Percentiles rank a stretch among this genome's conserved stretches.
These are phyloP conservation scores for Saururus chinensis DNA, from an alignment of 164 flowering plant genomes.

Conservation along the genomic window DNA sequence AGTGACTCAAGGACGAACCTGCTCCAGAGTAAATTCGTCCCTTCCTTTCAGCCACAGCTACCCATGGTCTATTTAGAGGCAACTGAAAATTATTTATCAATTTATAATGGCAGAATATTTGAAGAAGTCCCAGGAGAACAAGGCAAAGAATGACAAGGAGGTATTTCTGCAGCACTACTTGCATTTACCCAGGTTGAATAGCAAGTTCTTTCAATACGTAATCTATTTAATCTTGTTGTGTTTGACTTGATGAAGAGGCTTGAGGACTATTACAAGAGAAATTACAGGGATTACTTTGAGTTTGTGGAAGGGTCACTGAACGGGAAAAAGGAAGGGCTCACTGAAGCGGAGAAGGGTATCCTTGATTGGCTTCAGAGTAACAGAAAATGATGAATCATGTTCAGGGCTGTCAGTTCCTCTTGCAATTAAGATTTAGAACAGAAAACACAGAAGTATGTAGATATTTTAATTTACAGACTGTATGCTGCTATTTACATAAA, in stretches of 20 bases:
- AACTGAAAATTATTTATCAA: background rate
- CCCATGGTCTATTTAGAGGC: background rate
- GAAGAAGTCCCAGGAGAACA: constrained; percentile 83
- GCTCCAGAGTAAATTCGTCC: constrained; percentile 1
- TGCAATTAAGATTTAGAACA: background rate
- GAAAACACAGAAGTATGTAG: background rate
- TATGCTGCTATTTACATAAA: no score
- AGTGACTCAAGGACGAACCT: constrained; percentile 5
- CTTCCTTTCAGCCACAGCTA: background rate
- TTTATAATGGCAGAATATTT: constrained; percentile 36
- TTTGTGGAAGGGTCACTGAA: constrained; percentile 56
- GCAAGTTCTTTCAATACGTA: no score
- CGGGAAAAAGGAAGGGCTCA: constrained; percentile 39
- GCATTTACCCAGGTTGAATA: no score
- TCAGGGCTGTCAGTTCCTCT: background rate
- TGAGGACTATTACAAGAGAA: constrained; percentile 76
- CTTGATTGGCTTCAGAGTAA: constrained; percentile 66
- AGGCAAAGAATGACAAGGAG: constrained; percentile 82
- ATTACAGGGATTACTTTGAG: constrained; percentile 87
- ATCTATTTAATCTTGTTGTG: background rate
- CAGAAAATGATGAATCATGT: constrained; percentile 16
- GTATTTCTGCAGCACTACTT: constrained; percentile 15
- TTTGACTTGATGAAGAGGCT: constrained; percentile 37
- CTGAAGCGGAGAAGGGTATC: constrained; percentile 83
- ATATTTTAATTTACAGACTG: no score